Conservation (phyloP, 192 early-diverging fungal species). For the Gaertneriomyces semiglobifer region DNA sequence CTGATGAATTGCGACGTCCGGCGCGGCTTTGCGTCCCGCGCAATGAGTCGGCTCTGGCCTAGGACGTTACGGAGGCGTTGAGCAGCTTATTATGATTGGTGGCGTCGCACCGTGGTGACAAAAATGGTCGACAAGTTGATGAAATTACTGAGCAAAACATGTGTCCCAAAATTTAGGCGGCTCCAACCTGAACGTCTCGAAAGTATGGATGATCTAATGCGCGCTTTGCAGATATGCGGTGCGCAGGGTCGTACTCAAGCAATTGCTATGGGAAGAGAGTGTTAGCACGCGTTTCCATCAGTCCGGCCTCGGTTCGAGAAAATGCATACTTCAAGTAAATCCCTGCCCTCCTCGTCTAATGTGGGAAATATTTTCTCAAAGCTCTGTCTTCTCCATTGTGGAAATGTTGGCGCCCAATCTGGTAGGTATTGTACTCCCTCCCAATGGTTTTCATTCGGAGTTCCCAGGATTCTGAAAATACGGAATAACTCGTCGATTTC, state of each 20-base stretch:
- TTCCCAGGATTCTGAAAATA: slow-evolving; percentile 77
- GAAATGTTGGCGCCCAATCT: slow-evolving; percentile 79
- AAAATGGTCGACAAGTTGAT: too few relatives aligned
- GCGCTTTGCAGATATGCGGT: slow-evolving; percentile 80
- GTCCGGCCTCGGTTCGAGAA: neutral
- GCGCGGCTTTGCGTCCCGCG: too few relatives aligned
- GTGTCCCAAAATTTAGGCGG: too few relatives aligned
- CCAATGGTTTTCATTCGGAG: slow-evolving; percentile 76
- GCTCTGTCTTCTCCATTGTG: slow-evolving; percentile 61
- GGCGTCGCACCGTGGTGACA: too few relatives aligned
- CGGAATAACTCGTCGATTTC: slow-evolving; percentile 91
- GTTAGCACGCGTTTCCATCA: neutral
- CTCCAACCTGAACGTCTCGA: slow-evolving; percentile 18
- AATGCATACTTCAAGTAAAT: slow-evolving; percentile 53
- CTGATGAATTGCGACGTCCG: too few relatives aligned
- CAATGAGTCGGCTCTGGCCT: too few relatives aligned
- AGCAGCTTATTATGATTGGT: too few relatives aligned
- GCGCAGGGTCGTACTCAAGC: slow-evolving; percentile 70
- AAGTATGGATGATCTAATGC: slow-evolving; percentile 83
- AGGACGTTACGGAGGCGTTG: too few relatives aligned
- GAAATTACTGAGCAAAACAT: too few relatives aligned
- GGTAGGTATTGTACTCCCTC: slow-evolving; percentile 68
- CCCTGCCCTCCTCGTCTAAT: slow-evolving; percentile 64
- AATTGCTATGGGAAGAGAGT: slow-evolving; percentile 42
- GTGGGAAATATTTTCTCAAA: slow-evolving; percentile 48